These are phyloP conservation scores for Candida takata DNA, from an alignment of 805 yeast genomes.

Conservation along the genomic window DNA sequence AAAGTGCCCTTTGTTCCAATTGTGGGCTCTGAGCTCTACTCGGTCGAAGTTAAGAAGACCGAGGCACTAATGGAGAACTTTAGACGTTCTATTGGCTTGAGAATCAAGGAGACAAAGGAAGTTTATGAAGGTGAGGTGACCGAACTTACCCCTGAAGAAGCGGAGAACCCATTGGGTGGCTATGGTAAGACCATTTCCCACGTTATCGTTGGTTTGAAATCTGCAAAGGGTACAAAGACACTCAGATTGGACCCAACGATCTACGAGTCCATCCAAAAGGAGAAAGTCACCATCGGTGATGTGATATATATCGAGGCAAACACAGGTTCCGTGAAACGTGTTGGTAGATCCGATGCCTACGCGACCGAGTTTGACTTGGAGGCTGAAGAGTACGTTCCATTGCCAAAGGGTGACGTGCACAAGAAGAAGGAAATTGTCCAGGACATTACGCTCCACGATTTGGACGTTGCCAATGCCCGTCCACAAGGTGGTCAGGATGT, in stretches of 20 bases:
- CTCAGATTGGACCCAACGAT: slow-evolving; percentile 86
- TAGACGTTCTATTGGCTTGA: slow-evolving; percentile 90
- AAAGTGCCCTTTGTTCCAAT: slow-evolving; percentile 97
- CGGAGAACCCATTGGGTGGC: slow-evolving; percentile 95
- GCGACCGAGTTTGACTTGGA: slow-evolving; percentile 98
- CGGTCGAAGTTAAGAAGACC: slow-evolving; percentile 96
- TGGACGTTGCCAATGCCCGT: slow-evolving; percentile 93
- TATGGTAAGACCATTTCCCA: slow-evolving; percentile 95
- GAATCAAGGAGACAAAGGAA: slow-evolving; percentile 95
- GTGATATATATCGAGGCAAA: slow-evolving; percentile 96
- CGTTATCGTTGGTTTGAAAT: slow-evolving; percentile 88
- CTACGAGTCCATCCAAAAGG: slow-evolving; percentile 91
- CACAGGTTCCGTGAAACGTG: slow-evolving; percentile 94
- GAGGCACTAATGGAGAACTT: slow-evolving; percentile 95
- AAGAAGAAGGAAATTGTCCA: slow-evolving; percentile 97
- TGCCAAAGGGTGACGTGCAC: slow-evolving; percentile 98
- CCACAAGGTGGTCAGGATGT: slow-evolving; percentile 98
- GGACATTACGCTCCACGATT: slow-evolving; percentile 92
- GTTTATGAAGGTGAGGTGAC: slow-evolving; percentile 98
- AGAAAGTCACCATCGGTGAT: slow-evolving; percentile 90
- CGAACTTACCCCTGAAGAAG: slow-evolving; percentile 91
- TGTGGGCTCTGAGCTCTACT: slow-evolving; percentile 88
- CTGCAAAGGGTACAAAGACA: slow-evolving; percentile 87
- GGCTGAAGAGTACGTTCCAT: slow-evolving; percentile 97
- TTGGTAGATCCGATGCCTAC: slow-evolving; percentile 97